Conservation (phyloP, 805 yeast genomes). For the Metschnikowia proteae region DNA sequence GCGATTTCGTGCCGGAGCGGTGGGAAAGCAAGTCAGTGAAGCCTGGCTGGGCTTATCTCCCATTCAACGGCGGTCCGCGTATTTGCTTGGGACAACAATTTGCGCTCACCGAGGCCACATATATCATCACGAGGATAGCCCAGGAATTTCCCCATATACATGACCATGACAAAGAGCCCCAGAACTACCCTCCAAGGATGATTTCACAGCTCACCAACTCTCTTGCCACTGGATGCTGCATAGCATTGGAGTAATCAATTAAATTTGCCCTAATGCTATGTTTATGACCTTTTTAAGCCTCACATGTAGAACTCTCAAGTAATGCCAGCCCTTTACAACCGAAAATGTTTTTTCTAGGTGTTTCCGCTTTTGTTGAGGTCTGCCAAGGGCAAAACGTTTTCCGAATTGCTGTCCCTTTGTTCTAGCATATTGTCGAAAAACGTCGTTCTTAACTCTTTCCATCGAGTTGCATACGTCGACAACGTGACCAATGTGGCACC, state of each 20-base stretch:
- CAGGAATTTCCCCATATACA: conserved; percentile 13
- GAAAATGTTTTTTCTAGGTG: not conserved
- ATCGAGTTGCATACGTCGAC: conserved; percentile 87
- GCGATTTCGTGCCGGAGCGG: conserved; percentile 15
- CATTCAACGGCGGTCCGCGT: conserved; percentile 15
- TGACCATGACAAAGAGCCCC: conserved; percentile 5
- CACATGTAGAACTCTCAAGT: too few relatives aligned
- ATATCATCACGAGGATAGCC: conserved; percentile 12
- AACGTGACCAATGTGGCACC: conserved; percentile 66
- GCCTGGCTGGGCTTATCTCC: conserved; percentile 13
- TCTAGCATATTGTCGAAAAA: conserved; percentile 83
- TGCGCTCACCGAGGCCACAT: conserved; percentile 16
- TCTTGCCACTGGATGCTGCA: conserved; percentile 11
- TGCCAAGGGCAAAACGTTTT: conserved; percentile 5
- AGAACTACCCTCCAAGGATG: conserved; percentile 10
- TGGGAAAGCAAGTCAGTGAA: conserved; percentile 9
- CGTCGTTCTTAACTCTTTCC: conserved; percentile 86
- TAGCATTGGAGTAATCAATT: conserved; percentile 1
- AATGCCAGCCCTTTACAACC: too few relatives aligned
- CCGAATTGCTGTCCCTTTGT: conserved; percentile 33
- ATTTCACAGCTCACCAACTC: conserved; percentile 14
- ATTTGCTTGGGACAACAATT: conserved; percentile 16
- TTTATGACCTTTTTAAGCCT: not conserved
- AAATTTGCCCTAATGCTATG: not conserved
- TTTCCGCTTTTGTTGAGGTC: conserved; percentile 4